Evolutionary conservation across 768 basidiomycete genomes (phyloP).

Genomic region (Pulveroboletus sp.): DNA sequence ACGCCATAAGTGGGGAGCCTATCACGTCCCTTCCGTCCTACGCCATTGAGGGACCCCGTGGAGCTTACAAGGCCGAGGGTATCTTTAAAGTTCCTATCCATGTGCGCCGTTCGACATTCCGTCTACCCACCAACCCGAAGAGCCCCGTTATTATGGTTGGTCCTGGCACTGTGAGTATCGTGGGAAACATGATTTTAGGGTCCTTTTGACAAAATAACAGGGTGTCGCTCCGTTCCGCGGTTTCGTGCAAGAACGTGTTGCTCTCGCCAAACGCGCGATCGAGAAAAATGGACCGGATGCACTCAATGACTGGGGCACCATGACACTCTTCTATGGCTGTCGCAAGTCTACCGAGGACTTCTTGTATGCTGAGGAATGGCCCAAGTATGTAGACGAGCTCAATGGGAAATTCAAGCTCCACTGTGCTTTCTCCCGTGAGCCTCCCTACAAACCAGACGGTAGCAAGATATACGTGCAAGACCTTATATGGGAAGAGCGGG

Average conservation of each 20-base stretch:
- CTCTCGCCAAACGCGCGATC: conserved; percentile 87
- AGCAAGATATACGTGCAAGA: conserved; percentile 99
- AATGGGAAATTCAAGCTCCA: conserved; percentile 89
- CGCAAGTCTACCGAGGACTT: conserved; percentile 85
- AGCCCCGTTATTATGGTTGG: conserved; percentile 99
- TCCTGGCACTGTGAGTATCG: conserved; percentile 82
- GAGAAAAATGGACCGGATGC: conserved; percentile 95
- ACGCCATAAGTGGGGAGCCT: conserved; percentile 58
- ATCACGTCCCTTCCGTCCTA: conserved; percentile 62
- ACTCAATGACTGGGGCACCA: conserved; percentile 91
- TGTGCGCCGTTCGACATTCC: conserved; percentile 93
- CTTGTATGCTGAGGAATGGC: conserved; percentile 95
- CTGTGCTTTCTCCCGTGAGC: conserved; percentile 85
- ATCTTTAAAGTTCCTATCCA: conserved; percentile 88
- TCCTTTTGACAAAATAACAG: conserved; percentile 36
- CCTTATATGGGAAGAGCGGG: conserved; percentile 82
- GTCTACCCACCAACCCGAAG: conserved; percentile 95
- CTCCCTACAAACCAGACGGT: conserved; percentile 81
- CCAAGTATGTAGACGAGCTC: conserved; percentile 77
- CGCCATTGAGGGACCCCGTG: conserved; percentile 86
- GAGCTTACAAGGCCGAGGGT: conserved; percentile 66
- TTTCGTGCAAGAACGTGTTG: conserved; percentile 96
- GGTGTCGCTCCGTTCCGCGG: conserved; percentile 99
- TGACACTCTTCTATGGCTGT: conserved; percentile 96
- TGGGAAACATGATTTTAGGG: background rate